These are phyloP conservation scores for Trichothecium sympodiale DNA, from an alignment of 2,329 filamentous ascomycete species.

Conservation along the genomic window DNA sequence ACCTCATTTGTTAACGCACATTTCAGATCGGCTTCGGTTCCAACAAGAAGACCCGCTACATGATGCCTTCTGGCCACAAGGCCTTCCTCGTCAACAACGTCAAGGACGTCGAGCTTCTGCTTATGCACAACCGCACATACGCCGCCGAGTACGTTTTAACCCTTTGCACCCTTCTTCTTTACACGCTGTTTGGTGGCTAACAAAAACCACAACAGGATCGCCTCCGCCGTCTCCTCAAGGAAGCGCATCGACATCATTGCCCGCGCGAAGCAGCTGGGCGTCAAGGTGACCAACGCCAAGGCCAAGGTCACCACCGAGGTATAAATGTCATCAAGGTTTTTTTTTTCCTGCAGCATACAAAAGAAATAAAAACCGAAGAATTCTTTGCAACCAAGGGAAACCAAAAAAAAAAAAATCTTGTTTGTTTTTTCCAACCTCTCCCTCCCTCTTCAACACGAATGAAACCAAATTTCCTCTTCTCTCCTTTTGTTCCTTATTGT, in stretches of 20 bases:
- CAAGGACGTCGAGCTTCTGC: slow-evolving; percentile 89
- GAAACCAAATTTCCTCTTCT: no score
- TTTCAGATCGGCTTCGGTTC: slow-evolving; percentile 90
- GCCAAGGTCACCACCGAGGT: slow-evolving; percentile 96
- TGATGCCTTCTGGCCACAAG: slow-evolving; percentile 99
- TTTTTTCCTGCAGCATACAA: no score
- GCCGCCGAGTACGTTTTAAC: slow-evolving; percentile 77
- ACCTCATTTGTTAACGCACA: no score
- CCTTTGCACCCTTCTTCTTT: background rate
- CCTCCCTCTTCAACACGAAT: no score
- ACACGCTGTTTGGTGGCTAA: slow-evolving; percentile 27
- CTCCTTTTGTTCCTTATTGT: no score
- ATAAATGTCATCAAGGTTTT: slow-evolving; percentile 28
- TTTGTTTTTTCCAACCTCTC: no score
- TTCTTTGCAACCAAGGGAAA: no score
- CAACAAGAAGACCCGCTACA: slow-evolving; percentile 99
- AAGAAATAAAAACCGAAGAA: no score
- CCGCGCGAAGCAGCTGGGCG: slow-evolving; percentile 93
- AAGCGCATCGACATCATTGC: slow-evolving; percentile 98
- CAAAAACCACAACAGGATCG: slow-evolving; percentile 58
- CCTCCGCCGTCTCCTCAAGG: slow-evolving; percentile 92
- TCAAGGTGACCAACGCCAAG: slow-evolving; percentile 99
- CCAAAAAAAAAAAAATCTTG: no score
- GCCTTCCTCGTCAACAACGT: slow-evolving; percentile 98
- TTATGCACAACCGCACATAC: slow-evolving; percentile 99